Percentiles rank a stretch among this genome's conserved stretches.
Conservation (phyloP, 2,329 filamentous ascomycete genomes). For the Teratosphaeriaceae sp. region DNA sequence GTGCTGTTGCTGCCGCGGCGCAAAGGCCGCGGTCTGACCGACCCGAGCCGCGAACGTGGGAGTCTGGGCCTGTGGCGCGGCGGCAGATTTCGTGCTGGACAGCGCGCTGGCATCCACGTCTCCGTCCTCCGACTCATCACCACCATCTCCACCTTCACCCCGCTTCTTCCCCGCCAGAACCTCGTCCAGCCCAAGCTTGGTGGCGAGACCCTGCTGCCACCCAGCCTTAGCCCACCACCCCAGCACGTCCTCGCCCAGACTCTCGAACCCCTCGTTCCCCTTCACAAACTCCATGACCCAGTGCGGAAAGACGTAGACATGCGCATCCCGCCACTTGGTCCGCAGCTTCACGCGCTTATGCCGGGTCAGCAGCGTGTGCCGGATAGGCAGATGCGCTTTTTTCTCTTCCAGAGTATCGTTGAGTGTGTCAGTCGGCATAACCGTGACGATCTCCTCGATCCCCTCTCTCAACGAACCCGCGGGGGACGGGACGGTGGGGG, state of each 20-base stretch:
- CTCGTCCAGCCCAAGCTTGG: slow-evolving; percentile 67
- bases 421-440: slow-evolving; percentile 80
- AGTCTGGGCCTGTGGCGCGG: slow-evolving; percentile 32
- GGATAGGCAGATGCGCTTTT: slow-evolving; percentile 64
- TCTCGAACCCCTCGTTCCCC: slow-evolving; percentile 75
- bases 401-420: slow-evolving; percentile 77
- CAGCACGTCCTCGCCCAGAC: slow-evolving; percentile 82
- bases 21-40: slow-evolving; percentile 9
- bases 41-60: slow-evolving; percentile 32
- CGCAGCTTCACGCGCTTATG: slow-evolving; percentile 74
- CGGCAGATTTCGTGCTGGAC: slow-evolving; percentile 51
- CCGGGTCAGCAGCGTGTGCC: slow-evolving; percentile 67
- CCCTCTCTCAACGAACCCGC: slow-evolving; percentile 59
- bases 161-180: slow-evolving; percentile 48
- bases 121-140: slow-evolving; percentile 14
- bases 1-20: no score
- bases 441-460: slow-evolving; percentile 74
- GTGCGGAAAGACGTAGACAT: slow-evolving; percentile 88
- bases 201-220: slow-evolving; percentile 76
- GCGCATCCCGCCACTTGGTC: slow-evolving; percentile 79
- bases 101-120: slow-evolving; percentile 19
- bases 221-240: slow-evolving; percentile 94
- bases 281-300: slow-evolving; percentile 85
- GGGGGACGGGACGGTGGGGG: slow-evolving; percentile 51
- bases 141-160: slow-evolving; percentile 17